Evolutionary conservation across 345 rosid species (phyloP).

Genomic region (Salix viminalis): DNA sequence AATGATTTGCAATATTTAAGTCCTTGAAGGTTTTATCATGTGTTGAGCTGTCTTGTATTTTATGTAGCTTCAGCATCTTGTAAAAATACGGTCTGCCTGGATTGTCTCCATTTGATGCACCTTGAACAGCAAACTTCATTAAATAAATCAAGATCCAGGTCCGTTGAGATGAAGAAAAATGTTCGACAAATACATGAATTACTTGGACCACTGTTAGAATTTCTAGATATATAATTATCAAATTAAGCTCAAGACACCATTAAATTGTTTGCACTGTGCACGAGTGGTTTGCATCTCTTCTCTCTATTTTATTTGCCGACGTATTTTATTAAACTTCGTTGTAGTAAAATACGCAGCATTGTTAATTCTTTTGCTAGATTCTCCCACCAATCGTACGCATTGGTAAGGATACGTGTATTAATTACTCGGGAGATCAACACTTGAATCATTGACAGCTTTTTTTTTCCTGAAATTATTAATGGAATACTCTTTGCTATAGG

Average conservation of each 20-base stretch:
- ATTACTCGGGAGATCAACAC: too few species aligned
- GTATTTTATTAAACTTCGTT: too few species aligned
- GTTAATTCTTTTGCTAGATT: too few species aligned
- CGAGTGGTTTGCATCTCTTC: not conserved
- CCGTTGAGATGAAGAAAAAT: not conserved
- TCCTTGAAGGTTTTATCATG: not conserved
- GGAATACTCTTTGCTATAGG: too few species aligned
- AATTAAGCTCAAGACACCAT: not conserved
- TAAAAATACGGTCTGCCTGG: not conserved
- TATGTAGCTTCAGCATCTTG: not conserved
- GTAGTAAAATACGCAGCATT: too few species aligned
- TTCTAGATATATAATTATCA: not conserved
- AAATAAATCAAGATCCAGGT: not conserved
- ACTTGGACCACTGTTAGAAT: not conserved
- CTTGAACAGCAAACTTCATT: not conserved
- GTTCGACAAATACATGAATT: not conserved
- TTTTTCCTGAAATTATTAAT: too few species aligned
- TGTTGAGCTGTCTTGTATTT: slow-evolving; percentile 34
- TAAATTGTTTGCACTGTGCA: not conserved
- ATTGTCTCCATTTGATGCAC: slow-evolving; percentile 3
- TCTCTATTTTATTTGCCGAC: not conserved
- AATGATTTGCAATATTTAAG: slow-evolving; percentile 13
- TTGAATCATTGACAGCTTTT: too few species aligned
- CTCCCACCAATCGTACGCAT: too few species aligned
- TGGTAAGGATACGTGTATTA: too few species aligned